Conservation (phyloP, 1,284 basidiomycete genomes). For the Cutaneotrichosporon cutaneum region DNA sequence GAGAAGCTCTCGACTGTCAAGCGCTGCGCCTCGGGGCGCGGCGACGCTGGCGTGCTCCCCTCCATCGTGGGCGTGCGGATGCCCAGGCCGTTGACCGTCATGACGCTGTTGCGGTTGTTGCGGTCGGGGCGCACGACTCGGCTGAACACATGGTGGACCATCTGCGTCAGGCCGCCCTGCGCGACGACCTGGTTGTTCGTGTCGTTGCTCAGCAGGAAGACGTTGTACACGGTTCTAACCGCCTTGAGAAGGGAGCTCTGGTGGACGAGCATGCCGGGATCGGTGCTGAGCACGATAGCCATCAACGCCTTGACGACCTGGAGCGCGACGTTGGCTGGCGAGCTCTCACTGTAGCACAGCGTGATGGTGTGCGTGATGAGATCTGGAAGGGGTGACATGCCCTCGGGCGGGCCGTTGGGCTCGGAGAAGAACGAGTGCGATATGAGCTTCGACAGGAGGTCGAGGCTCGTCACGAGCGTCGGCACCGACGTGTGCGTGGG, state of each 20-base stretch:
- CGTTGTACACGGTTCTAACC: constrained; percentile 93
- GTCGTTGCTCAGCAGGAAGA: constrained; percentile 85
- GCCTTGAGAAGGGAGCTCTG: constrained; percentile 92
- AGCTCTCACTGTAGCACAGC: constrained; percentile 80
- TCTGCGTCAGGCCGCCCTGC: constrained; percentile 92
- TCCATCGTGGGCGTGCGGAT: constrained; percentile 1
- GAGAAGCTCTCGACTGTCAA: constrained; percentile 37
- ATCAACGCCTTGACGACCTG: constrained; percentile 94
- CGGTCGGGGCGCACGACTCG: constrained; percentile 55
- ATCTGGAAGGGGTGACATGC: constrained; percentile 73
- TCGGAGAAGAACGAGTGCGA: constrained; percentile 87
- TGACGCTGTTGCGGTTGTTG: not conserved
- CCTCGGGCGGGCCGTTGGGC: constrained; percentile 57
- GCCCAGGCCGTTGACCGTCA: constrained; percentile 4
- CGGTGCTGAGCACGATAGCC: constrained; percentile 78
- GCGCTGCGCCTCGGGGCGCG: constrained; percentile 7
- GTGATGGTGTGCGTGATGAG: constrained; percentile 91
- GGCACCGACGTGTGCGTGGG: constrained; percentile 82
- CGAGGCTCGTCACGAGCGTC: constrained; percentile 88
- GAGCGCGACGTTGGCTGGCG: constrained; percentile 82
- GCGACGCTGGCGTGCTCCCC: constrained; percentile 1
- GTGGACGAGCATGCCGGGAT: constrained; percentile 71
- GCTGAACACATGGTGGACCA: constrained; percentile 92
- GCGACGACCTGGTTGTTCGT: constrained; percentile 93
- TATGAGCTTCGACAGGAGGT: constrained; percentile 93